These are phyloP conservation scores for Rubia yunnanensis DNA, from an alignment of 257 asterid species.

Conservation along the genomic window DNA sequence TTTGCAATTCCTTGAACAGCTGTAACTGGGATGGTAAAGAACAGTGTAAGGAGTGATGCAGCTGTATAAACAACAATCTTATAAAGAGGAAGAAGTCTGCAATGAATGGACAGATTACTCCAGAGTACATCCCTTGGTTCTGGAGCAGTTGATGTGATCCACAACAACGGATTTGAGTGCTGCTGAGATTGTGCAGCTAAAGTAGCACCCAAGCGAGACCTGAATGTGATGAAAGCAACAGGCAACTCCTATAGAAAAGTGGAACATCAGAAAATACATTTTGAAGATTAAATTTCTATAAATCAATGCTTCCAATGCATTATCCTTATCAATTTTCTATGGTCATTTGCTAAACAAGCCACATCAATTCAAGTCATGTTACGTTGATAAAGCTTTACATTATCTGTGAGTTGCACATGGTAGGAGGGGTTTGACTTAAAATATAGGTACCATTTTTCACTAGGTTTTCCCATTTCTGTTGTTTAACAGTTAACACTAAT, in stretches of 20 bases:
- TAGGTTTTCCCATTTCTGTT: background rate
- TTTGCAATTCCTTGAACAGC: conserved; percentile 92
- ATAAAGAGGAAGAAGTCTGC: conserved; percentile 47
- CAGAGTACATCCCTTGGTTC: conserved; percentile 91
- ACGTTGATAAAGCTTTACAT: background rate
- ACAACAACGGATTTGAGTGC: conserved; percentile 58
- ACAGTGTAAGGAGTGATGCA: conserved; percentile 66
- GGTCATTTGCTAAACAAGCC: background rate
- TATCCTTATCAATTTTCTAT: background rate
- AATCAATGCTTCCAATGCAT: background rate
- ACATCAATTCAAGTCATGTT: background rate
- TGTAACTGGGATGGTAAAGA: conserved; percentile 89
- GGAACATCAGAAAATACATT: conserved; percentile 3
- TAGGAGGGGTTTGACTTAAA: background rate
- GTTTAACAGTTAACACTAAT: background rate
- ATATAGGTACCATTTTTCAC: background rate
- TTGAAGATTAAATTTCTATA: background rate
- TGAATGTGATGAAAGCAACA: conserved; percentile 86
- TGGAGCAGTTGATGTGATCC: conserved; percentile 94
- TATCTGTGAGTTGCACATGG: background rate
- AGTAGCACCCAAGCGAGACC: conserved; percentile 88
- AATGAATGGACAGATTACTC: conserved; percentile 59
- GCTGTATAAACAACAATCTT: conserved; percentile 45
- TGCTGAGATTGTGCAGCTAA: conserved; percentile 97
- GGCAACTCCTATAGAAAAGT: conserved; percentile 47